Conservation (phyloP, 257 asterid species). For the Solanum sparsipilum region DNA sequence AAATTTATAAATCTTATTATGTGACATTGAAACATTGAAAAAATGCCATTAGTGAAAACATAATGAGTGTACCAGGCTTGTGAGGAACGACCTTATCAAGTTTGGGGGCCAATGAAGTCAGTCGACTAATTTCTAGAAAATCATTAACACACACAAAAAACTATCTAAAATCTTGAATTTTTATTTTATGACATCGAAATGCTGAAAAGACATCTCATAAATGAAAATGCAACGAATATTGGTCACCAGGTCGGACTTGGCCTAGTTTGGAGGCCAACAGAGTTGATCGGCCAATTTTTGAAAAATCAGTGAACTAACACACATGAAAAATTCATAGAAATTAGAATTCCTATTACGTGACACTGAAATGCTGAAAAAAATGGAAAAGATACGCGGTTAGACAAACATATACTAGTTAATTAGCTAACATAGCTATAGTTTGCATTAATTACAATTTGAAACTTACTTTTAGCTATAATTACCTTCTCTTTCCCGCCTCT, state of each 20-base stretch:
- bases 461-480: neutral
- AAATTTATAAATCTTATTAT: no score
- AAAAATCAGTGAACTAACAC: neutral
- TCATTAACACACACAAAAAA: no score
- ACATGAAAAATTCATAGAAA: neutral
- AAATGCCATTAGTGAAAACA: no score
- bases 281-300: rapidly evolving
- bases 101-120: neutral
- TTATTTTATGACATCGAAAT: no score
- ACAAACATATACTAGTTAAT: no score
- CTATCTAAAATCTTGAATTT: no score
- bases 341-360: neutral
- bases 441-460: neutral
- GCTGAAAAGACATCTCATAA: no score
- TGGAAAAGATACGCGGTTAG: no score
- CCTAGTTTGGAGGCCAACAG: neutral
- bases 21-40: neutral
- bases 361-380: neutral
- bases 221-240: neutral
- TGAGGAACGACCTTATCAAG: neutral
- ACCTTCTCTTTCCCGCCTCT: neutral
- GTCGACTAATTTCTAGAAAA: no score
- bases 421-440: neutral
- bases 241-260: neutral
- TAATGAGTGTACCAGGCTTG: neutral